These are phyloP conservation scores for Ceratobasidium sp. DNA, from an alignment of 1,284 basidiomycete species.

Conservation along the genomic window DNA sequence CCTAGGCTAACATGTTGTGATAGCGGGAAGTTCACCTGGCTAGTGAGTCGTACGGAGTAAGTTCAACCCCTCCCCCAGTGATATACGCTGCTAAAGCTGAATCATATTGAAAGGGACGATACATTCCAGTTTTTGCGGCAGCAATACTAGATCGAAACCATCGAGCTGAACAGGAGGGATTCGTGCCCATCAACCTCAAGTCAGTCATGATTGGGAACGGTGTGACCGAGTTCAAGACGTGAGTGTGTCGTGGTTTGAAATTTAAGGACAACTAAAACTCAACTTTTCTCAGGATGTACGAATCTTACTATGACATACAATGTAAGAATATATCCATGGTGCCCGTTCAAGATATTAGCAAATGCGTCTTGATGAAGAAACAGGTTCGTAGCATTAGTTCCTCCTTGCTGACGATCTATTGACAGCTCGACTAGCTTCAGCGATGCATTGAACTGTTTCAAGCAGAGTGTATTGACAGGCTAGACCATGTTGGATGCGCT, in stretches of 20 bases:
- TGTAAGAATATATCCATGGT: constrained; percentile 56
- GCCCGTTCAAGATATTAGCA: constrained; percentile 70
- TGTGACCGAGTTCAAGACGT: constrained; percentile 59
- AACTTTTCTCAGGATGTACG: constrained; percentile 51
- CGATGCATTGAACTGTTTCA: constrained; percentile 24
- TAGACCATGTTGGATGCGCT: constrained; percentile 37
- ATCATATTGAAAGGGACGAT: constrained; percentile 66
- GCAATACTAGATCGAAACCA: constrained; percentile 85
- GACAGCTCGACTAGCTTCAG: constrained; percentile 20
- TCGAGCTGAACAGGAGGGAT: constrained; percentile 67
- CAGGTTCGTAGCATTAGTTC: constrained; percentile 63
- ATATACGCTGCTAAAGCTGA: no score
- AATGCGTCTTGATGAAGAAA: constrained; percentile 65
- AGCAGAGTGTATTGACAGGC: constrained; percentile 40
- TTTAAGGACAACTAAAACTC: constrained; percentile 28
- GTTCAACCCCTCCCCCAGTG: constrained; percentile 47
- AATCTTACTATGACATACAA: constrained; percentile 58
- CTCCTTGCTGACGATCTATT: no score
- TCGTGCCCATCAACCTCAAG: constrained; percentile 81
- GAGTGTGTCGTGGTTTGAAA: background rate
- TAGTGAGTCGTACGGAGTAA: constrained; percentile 77
- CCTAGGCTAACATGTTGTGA: background rate
- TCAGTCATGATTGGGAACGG: constrained; percentile 84
- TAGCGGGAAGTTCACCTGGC: constrained; percentile 73
- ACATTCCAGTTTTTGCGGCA: constrained; percentile 86